Evolutionary conservation across 2,329 filamentous ascomycete genomes (phyloP).

Genomic region (Blumeria hordei): DNA sequence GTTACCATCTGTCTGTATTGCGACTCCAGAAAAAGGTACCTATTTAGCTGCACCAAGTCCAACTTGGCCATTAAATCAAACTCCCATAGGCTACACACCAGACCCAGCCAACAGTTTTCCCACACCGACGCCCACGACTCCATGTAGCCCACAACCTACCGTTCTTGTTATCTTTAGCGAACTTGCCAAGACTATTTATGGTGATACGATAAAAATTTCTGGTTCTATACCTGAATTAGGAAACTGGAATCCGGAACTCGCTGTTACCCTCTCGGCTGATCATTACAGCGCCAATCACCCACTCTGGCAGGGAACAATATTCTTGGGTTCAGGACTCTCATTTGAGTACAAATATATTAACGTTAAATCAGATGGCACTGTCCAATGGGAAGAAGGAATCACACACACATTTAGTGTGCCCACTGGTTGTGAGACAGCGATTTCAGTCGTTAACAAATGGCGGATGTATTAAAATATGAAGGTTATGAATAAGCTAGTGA

Average conservation of each 20-base stretch:
- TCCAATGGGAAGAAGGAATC: slow-evolving; percentile 38
- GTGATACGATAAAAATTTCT: slow-evolving; percentile 39
- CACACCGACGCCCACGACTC: slow-evolving; percentile 2
- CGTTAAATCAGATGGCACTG: slow-evolving; percentile 25
- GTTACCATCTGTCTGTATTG: slow-evolving; percentile 25
- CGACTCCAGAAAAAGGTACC: slow-evolving; percentile 22
- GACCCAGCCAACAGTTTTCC: slow-evolving; percentile 4
- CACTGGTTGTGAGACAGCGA: slow-evolving; percentile 8
- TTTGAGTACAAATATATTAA: slow-evolving; percentile 49
- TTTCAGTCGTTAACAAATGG: slow-evolving; percentile 9
- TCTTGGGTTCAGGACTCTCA: slow-evolving; percentile 27
- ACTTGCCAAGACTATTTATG: slow-evolving; percentile 28
- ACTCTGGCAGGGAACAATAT: slow-evolving; percentile 33
- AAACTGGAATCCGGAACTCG: slow-evolving; percentile 31
- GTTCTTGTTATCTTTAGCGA: slow-evolving; percentile 40
- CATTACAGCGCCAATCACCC: slow-evolving; percentile 34
- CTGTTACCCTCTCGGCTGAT: slow-evolving; percentile 30
- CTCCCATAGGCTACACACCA: slow-evolving; percentile 5
- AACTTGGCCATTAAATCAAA: slow-evolving; percentile 22
- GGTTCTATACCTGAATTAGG: slow-evolving; percentile 36
- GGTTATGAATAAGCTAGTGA: background rate
- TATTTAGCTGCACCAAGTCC: slow-evolving; percentile 23
- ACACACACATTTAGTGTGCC: slow-evolving; percentile 13
- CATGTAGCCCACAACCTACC: slow-evolving; percentile 18
- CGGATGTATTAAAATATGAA: slow-evolving; percentile 2